phyloP scores from a whole-genome alignment of 2,329 filamentous ascomycete genomes.

The Claviceps sp. region DNA sequence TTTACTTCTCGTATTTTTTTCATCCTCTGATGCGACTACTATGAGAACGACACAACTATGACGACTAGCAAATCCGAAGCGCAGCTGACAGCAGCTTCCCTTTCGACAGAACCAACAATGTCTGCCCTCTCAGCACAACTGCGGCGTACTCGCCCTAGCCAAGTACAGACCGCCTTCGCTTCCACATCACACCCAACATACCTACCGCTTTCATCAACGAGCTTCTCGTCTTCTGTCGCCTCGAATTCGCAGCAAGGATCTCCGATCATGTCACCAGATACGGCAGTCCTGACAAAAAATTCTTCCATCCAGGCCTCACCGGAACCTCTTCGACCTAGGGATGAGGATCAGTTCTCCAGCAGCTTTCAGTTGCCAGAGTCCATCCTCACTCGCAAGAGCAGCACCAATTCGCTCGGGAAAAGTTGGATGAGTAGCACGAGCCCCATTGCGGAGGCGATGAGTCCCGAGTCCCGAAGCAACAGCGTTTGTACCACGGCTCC shows the following conservation, averaged over 20 bases:
- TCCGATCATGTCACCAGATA: constrained; percentile 42
- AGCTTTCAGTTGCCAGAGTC: constrained; percentile 62
- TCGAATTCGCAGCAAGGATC: constrained; percentile 43
- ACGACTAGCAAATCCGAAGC: constrained; percentile 12
- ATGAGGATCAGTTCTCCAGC: constrained; percentile 35
- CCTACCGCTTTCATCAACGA: constrained; percentile 39
- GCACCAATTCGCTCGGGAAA: constrained; percentile 50
- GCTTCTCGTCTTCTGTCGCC: constrained; percentile 37
- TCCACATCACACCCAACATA: constrained; percentile 8
- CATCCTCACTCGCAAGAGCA: constrained; percentile 46
- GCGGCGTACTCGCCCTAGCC: constrained; percentile 30
- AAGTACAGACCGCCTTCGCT: constrained; percentile 33
- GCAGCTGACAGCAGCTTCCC: constrained; percentile 12
- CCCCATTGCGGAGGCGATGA: constrained; percentile 33
- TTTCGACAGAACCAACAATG: constrained; percentile 24
- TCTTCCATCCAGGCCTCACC: constrained; percentile 56
- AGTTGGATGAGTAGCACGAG: constrained; percentile 42
- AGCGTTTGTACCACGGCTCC: constrained; percentile 3
- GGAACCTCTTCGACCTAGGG: constrained; percentile 43
- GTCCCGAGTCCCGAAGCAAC: constrained; percentile 10
- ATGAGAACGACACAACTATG: constrained; percentile 12
- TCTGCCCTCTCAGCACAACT: constrained; percentile 26
- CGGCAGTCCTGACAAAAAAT: constrained; percentile 38
- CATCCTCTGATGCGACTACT: constrained; percentile 10
- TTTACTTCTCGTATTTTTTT: not conserved